Conservation (phyloP, 768 basidiomycete genomes). For the Stropharia rugosoannulata region DNA sequence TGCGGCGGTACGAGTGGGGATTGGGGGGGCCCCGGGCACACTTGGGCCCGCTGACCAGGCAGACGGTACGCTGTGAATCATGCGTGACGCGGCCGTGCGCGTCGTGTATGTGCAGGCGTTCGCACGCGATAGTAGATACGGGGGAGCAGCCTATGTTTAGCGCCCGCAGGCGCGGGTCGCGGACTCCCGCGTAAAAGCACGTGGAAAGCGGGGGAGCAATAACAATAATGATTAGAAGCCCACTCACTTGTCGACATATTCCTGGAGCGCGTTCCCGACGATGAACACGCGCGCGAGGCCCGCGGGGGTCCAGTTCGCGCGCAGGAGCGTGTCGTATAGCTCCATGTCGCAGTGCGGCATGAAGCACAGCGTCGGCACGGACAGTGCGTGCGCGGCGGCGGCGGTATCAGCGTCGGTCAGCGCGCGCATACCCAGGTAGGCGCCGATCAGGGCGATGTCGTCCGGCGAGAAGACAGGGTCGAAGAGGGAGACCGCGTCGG, state of each 20-base stretch:
- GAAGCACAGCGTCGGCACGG: conserved; percentile 59
- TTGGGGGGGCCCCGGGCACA: too few relatives aligned
- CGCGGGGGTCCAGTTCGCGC: conserved; percentile 55
- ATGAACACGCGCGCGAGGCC: conserved; percentile 50
- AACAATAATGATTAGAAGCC: background rate
- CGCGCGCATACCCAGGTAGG: conserved; percentile 37
- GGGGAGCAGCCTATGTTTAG: too few relatives aligned
- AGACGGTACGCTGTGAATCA: too few relatives aligned
- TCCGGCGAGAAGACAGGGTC: conserved; percentile 75
- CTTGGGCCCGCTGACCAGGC: too few relatives aligned
- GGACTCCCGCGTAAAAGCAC: too few relatives aligned
- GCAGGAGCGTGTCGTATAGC: conserved; percentile 66
- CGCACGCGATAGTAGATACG: too few relatives aligned
- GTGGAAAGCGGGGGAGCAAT: too few relatives aligned
- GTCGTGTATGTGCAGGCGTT: too few relatives aligned
- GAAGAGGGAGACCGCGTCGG: conserved; percentile 49
- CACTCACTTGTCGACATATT: conserved; percentile 66
- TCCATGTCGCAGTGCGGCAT: conserved; percentile 81
- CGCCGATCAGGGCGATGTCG: conserved; percentile 49
- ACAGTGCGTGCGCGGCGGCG: conserved; percentile 31
- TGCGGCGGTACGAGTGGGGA: too few relatives aligned
- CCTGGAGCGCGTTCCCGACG: conserved; percentile 62
- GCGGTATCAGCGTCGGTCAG: conserved; percentile 19
- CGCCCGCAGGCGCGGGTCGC: too few relatives aligned
- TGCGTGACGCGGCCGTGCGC: too few relatives aligned